Percentiles rank a stretch among this genome's conserved stretches.
These are phyloP conservation scores for Teunomyces kruisii DNA, from an alignment of 805 yeast species.

Conservation along the genomic window DNA sequence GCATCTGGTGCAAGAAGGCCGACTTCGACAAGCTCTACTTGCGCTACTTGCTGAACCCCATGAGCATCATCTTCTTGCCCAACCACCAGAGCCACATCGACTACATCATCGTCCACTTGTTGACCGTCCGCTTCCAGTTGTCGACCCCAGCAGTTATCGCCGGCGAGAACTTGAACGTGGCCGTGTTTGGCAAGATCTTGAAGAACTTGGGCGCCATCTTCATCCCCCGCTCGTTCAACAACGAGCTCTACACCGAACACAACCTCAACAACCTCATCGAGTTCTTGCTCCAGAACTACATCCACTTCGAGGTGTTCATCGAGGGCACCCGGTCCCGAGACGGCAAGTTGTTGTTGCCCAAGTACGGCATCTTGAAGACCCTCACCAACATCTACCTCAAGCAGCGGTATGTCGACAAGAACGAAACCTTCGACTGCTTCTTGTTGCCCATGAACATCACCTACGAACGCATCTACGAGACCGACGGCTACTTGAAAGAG, in stretches of 20 bases:
- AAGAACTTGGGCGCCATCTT: conserved; percentile 56
- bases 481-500: conserved; percentile 54
- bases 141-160: conserved; percentile 60
- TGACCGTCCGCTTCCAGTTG: conserved; percentile 52
- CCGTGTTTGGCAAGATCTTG: conserved; percentile 51
- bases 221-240: conserved; percentile 50
- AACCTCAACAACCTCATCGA: conserved; percentile 49
- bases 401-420: conserved; percentile 26
- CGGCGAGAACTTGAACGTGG: conserved; percentile 64
- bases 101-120: conserved; percentile 56
- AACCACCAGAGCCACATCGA: conserved; percentile 65
- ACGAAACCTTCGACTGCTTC: conserved; percentile 28
- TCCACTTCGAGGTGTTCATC: conserved; percentile 57
- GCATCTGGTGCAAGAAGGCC: conserved; percentile 36
- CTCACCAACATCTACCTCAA: conserved; percentile 46
- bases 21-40: conserved; percentile 31
- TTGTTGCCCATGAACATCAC: conserved; percentile 58
- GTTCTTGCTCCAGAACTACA: conserved; percentile 46
- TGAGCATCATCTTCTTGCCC: conserved; percentile 52
- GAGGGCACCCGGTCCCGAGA: conserved; percentile 69
- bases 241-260: conserved; percentile 45
- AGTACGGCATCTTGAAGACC: conserved; percentile 58
- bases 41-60: conserved; percentile 37
- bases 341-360: conserved; percentile 63
- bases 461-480: conserved; percentile 60